Percentiles rank a stretch among this genome's conserved stretches.
These are phyloP conservation scores for Candida schatavii DNA, from an alignment of 805 yeast genomes.

Conservation along the genomic window DNA sequence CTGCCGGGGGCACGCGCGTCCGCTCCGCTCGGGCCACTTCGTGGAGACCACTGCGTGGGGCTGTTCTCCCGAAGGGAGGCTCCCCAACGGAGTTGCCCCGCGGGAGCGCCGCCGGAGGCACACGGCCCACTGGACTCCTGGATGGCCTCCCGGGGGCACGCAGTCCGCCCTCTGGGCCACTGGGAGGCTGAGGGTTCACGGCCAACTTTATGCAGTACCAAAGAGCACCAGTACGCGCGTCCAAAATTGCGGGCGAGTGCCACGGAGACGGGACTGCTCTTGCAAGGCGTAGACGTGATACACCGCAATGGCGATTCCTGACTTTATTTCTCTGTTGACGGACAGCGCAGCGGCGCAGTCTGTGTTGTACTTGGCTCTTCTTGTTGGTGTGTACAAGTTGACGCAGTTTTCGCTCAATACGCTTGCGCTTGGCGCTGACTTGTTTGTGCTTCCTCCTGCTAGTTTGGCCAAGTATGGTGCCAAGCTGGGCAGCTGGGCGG, in stretches of 20 bases:
- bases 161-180: not conserved
- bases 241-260: too few species aligned
- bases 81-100: too few species aligned
- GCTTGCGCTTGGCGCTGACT: constrained; percentile 53
- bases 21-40: too few species aligned
- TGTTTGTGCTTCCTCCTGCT: constrained; percentile 62
- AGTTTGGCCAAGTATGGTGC: constrained; percentile 74
- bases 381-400: constrained; percentile 63
- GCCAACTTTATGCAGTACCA: not conserved
- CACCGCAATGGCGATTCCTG: not conserved
- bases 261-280: too few species aligned
- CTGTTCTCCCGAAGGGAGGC: too few species aligned
- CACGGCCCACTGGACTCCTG: too few species aligned
- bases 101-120: too few species aligned
- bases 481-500: constrained; percentile 72
- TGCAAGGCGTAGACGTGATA: too few species aligned
- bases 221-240: too few species aligned
- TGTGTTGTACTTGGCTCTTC: constrained; percentile 34
- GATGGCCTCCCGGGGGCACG: not conserved
- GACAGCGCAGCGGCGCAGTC: constrained; percentile 8
- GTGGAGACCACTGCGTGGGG: too few species aligned
- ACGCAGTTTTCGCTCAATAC: constrained; percentile 50
- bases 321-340: not conserved
- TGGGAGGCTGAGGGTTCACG: not conserved
- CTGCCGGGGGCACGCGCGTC: too few species aligned